A percentile compares a stretch with the other conserved stretches of the same genome.
These are phyloP conservation scores for Ogataea chonburiensis DNA, from an alignment of 805 yeast species.

Conservation along the genomic window DNA sequence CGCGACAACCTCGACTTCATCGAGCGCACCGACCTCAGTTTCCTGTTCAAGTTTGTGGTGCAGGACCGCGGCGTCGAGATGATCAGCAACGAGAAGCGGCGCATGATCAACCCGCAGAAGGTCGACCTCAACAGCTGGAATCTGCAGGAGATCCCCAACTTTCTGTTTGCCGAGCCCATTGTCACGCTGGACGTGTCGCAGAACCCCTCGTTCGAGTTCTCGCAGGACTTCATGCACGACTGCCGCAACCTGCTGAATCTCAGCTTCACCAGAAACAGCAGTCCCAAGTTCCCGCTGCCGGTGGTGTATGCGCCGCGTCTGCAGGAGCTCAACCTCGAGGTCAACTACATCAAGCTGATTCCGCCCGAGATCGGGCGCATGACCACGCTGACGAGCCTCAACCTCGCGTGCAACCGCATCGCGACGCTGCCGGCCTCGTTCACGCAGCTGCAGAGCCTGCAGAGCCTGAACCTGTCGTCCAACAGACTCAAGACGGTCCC, in stretches of 20 bases:
- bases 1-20: conserved; percentile 74
- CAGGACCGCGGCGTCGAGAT: conserved; percentile 60
- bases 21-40: conserved; percentile 82
- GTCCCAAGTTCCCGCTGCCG: conserved; percentile 70
- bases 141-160: conserved; percentile 80
- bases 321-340: conserved; percentile 67
- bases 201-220: conserved; percentile 82
- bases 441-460: conserved; percentile 51
- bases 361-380: conserved; percentile 57
- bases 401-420: conserved; percentile 75
- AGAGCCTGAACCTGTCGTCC: conserved; percentile 72
- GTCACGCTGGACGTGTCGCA: conserved; percentile 78
- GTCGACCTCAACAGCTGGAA: conserved; percentile 73
- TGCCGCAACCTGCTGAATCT: conserved; percentile 69
- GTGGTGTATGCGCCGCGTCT: conserved; percentile 68
- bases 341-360: conserved; percentile 68
- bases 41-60: conserved; percentile 75
- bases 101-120: conserved; percentile 61
- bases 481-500: conserved; percentile 67
- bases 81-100: conserved; percentile 32
- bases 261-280: conserved; percentile 69
- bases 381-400: conserved; percentile 54
- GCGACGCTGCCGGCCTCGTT: conserved; percentile 60
- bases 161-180: conserved; percentile 78
- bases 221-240: conserved; percentile 79